Percentiles rank a stretch among this genome's conserved stretches.
phyloP scores from a whole-genome alignment of 176 grass and related monocot species.

The Themeda triandra region DNA sequence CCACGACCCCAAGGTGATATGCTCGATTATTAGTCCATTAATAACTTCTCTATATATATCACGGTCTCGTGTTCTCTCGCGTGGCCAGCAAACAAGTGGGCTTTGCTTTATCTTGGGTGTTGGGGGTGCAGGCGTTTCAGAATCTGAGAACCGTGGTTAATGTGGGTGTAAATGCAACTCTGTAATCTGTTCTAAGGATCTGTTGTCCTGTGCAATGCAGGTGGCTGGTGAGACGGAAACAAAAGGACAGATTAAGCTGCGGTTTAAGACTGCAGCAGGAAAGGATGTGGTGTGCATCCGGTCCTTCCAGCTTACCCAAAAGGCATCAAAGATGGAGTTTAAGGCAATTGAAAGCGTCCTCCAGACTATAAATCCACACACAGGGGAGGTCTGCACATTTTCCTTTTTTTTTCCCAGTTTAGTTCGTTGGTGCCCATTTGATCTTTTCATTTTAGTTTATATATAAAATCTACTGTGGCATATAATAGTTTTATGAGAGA shows the following conservation, averaged over 20 bases:
- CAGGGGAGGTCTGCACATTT: constrained; percentile 52
- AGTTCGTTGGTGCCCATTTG: not conserved
- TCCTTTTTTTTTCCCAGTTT: not conserved
- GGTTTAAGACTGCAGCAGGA: constrained; percentile 89
- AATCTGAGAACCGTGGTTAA: not conserved
- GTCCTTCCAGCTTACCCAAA: constrained; percentile 97
- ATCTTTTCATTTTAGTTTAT: not conserved
- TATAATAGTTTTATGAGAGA: not conserved
- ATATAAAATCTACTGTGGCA: not conserved
- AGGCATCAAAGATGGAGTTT: constrained; percentile 99
- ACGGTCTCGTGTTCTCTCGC: not conserved
- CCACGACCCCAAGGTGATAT: constrained; percentile 80
- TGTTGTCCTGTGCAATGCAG: constrained; percentile 31
- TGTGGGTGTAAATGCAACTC: not conserved
- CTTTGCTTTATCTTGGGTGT: not conserved
- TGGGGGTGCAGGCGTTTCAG: not conserved
- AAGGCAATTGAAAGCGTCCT: constrained; percentile 97
- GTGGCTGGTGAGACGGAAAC: constrained; percentile 93
- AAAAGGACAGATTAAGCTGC: constrained; percentile 84
- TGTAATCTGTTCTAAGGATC: not conserved
- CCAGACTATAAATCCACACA: constrained; percentile 97
- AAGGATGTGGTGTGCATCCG: constrained; percentile 98
- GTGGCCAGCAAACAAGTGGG: not conserved
- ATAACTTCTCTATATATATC: not conserved
- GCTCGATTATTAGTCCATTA: not conserved